Conservation (phyloP, 371 early-diverging fungal species). For the Mortierella sp. region DNA sequence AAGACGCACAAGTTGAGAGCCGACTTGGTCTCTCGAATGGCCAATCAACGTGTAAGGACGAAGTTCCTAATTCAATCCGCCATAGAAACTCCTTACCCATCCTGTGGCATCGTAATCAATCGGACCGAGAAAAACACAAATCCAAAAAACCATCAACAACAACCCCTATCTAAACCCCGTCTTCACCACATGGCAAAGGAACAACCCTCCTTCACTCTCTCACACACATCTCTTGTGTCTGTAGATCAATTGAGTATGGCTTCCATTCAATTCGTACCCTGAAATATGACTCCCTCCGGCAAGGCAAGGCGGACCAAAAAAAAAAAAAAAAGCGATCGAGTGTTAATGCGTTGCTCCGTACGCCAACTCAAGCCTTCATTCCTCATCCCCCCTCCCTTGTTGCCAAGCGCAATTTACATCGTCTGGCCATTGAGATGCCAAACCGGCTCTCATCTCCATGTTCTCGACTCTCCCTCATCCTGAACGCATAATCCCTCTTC, state of each 20-base stretch:
- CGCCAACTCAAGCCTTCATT: too few relatives aligned
- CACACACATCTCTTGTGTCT: too few relatives aligned
- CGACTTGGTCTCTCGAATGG: background rate
- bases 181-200: conserved; percentile 9
- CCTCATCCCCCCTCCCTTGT: too few relatives aligned
- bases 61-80: background rate
- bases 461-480: too few relatives aligned
- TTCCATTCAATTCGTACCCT: background rate
- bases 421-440: too few relatives aligned
- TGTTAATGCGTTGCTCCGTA: background rate
- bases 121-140: background rate
- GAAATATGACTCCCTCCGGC: too few relatives aligned
- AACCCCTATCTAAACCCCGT: background rate
- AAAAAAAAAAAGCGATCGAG: background rate
- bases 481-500: too few relatives aligned
- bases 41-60: background rate
- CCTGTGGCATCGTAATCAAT: background rate
- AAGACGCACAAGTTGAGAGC: too few relatives aligned
- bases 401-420: too few relatives aligned
- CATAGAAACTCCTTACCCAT: background rate
- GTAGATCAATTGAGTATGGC: background rate
- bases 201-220: too few relatives aligned
- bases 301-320: background rate
- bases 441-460: too few relatives aligned
- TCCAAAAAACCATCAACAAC: background rate